Conservation (phyloP, 331 rosid species). For the Telfairia occidentalis region DNA sequence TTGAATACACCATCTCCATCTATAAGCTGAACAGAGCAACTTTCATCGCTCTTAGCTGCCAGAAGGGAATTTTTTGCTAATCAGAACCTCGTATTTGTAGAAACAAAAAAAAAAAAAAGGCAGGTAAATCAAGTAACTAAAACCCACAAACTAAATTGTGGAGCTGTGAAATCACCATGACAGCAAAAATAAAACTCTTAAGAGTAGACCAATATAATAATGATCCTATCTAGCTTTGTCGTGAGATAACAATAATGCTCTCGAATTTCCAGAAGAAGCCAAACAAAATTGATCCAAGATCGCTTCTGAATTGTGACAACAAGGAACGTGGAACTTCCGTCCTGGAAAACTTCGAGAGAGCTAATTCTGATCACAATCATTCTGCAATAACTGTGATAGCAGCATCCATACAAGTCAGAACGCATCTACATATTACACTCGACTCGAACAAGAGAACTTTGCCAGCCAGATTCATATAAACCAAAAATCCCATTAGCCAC, state of each 20-base stretch:
- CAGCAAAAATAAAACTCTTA: neutral
- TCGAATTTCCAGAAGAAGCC: neutral
- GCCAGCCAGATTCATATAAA: neutral
- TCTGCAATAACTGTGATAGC: neutral
- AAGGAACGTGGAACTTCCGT: neutral
- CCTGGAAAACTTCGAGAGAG: neutral
- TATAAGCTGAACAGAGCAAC: conserved; percentile 79
- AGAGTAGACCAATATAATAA: neutral
- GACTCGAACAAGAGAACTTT: neutral
- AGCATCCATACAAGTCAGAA: neutral
- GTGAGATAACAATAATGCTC: neutral
- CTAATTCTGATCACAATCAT: neutral
- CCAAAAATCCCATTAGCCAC: neutral
- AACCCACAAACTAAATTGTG: neutral
- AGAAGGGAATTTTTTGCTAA: neutral
- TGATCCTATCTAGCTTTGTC: neutral
- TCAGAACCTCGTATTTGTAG: neutral
- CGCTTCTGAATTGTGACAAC: neutral
- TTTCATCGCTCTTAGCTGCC: conserved; percentile 34
- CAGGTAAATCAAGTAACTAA: neutral
- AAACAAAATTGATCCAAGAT: neutral
- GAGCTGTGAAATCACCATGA: neutral
- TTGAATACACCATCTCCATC: conserved; percentile 94
- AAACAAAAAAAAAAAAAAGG: neutral
- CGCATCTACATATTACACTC: neutral